Evolutionary conservation across 192 early-diverging fungal genomes (phyloP).

Genomic region (Coemansia sp.): DNA sequence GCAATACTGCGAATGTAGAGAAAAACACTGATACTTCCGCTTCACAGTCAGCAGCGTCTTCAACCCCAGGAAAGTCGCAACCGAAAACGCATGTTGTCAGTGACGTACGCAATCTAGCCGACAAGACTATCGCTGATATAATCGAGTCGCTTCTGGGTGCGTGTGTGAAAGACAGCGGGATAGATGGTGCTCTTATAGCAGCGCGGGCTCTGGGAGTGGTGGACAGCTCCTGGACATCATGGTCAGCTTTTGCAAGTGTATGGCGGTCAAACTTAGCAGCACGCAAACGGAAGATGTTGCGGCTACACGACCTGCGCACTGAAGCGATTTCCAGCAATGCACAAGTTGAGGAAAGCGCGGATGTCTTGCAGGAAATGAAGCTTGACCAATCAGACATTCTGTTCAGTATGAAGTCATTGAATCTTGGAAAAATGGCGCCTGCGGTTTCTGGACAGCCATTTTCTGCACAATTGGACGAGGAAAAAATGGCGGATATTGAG

Average conservation of each 20-base stretch:
- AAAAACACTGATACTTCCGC: neutral
- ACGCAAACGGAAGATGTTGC: constrained; percentile 19
- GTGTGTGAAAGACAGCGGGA: constrained; percentile 60
- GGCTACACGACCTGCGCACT: constrained; percentile 14
- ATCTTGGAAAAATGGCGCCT: neutral
- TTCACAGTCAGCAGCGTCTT: neutral
- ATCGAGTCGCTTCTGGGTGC: constrained; percentile 85
- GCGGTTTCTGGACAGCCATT: neutral
- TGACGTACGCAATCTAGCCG: constrained; percentile 57
- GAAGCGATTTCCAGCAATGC: constrained; percentile 7
- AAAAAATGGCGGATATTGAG: constrained; percentile 23
- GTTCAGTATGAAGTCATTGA: constrained; percentile 5
- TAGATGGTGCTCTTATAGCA: constrained; percentile 54
- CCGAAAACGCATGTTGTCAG: neutral
- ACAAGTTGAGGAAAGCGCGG: constrained; percentile 4
- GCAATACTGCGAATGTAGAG: neutral
- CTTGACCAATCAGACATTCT: constrained; percentile 37
- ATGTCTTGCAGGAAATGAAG: constrained; percentile 27
- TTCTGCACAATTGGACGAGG: neutral
- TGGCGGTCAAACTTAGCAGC: constrained; percentile 19
- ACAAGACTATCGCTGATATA: constrained; percentile 83
- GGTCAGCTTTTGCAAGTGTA: constrained; percentile 21
- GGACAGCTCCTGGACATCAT: constrained; percentile 26
- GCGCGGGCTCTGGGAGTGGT: constrained; percentile 59
- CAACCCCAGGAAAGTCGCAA: neutral